Percentiles rank a stretch among this genome's conserved stretches.
Evolutionary conservation across 2,329 filamentous ascomycete species (phyloP).

Genomic region (Hypoxylon sp.): DNA sequence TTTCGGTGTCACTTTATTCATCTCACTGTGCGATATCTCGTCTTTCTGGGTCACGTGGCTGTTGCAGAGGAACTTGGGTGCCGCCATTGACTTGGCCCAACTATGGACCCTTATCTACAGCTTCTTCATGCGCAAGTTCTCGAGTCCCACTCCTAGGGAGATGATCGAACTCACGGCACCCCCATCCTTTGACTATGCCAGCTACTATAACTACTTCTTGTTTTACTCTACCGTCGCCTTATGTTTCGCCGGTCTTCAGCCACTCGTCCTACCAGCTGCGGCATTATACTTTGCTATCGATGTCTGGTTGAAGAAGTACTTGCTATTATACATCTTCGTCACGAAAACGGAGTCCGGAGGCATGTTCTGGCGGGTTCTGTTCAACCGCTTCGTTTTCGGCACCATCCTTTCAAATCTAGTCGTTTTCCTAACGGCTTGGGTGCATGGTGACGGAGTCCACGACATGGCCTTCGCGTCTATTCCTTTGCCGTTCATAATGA

Average conservation of each 20-base stretch:
- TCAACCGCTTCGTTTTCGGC: conserved; percentile 92
- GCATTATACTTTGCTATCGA: conserved; percentile 93
- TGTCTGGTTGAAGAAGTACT: conserved; percentile 92
- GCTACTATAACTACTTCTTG: conserved; percentile 98
- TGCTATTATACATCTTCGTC: conserved; percentile 93
- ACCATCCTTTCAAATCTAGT: conserved; percentile 83
- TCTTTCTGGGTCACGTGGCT: conserved; percentile 96
- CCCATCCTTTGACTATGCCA: conserved; percentile 92
- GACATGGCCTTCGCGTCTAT: conserved; percentile 75
- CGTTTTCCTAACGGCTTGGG: conserved; percentile 81
- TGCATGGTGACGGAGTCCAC: conserved; percentile 73
- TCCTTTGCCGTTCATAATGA: conserved; percentile 83
- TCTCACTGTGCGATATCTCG: conserved; percentile 84
- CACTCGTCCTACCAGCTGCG: conserved; percentile 86
- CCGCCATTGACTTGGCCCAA: conserved; percentile 93
- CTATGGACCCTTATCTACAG: conserved; percentile 86
- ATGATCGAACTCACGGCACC: conserved; percentile 94
- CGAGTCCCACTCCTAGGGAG: conserved; percentile 89
- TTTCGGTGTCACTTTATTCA: conserved; percentile 75
- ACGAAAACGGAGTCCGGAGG: conserved; percentile 98
- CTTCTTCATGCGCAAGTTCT: conserved; percentile 87
- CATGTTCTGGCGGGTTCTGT: conserved; percentile 90
- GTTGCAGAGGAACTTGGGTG: conserved; percentile 91
- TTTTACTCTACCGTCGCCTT: conserved; percentile 93
- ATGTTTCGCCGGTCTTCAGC: conserved; percentile 87